A percentile compares a stretch with the other conserved stretches of the same genome.
Conservation (phyloP, 148 eudicot species). For the Pharnaceum exiguum region DNA sequence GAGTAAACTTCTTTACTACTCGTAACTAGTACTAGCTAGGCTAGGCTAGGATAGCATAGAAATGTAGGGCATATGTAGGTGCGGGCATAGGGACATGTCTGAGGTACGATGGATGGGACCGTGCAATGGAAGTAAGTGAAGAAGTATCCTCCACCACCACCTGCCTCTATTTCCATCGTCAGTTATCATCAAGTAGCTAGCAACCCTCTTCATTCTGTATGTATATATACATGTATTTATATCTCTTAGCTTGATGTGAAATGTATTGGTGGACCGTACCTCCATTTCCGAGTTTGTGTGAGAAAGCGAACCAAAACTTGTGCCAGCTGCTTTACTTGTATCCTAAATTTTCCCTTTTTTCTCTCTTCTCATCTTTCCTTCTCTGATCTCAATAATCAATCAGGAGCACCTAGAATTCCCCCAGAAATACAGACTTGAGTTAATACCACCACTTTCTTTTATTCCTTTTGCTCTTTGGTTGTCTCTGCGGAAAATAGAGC, state of each 20-base stretch:
- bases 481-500: not conserved
- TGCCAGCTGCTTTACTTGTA: slow-evolving; percentile 29
- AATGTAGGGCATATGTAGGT: slow-evolving; percentile 21
- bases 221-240: not conserved
- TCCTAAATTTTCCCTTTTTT: slow-evolving; percentile 22
- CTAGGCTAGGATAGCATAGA: too few relatives aligned
- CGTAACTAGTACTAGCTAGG: too few relatives aligned
- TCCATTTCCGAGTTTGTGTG: slow-evolving; percentile 4
- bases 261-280: slow-evolving; percentile 1
- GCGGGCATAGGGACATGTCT: slow-evolving; percentile 37
- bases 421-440: not conserved
- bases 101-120: slow-evolving; percentile 30
- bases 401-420: not conserved
- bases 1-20: too few relatives aligned
- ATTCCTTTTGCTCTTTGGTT: slow-evolving; percentile 28
- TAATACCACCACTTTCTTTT: slow-evolving; percentile 7
- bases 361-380: not conserved
- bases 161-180: not conserved
- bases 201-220: too few relatives aligned
- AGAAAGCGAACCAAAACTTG: slow-evolving; percentile 28
- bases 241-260: not conserved
- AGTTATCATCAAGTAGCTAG: too few relatives aligned
- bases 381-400: not conserved
- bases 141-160: not conserved
- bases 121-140: slow-evolving; percentile 19